Conservation (phyloP, 257 asterid genomes). For the Galeopsis tetrahit region DNA sequence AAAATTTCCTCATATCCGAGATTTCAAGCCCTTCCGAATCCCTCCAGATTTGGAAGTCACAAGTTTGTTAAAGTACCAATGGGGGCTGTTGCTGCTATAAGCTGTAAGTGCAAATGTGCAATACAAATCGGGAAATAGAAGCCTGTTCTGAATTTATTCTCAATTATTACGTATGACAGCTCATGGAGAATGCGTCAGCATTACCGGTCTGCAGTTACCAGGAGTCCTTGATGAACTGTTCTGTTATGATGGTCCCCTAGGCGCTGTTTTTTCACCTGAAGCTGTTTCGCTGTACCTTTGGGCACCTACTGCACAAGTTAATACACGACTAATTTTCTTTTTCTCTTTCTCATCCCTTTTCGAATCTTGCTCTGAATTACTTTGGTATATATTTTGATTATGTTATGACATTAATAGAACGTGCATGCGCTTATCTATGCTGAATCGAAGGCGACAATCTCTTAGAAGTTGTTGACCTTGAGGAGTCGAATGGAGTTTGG, state of each 20-base stretch:
- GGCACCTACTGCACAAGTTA: slow-evolving; percentile 98
- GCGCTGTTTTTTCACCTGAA: slow-evolving; percentile 62
- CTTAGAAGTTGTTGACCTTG: slow-evolving; percentile 62
- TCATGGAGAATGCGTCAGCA: slow-evolving; percentile 56
- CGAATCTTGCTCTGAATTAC: slow-evolving; percentile 26
- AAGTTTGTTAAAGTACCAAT: slow-evolving; percentile 66
- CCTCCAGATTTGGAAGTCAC: slow-evolving; percentile 56
- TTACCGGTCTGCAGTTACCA: slow-evolving; percentile 91
- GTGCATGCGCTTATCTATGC: slow-evolving; percentile 66
- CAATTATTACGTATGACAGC: slow-evolving; percentile 46
- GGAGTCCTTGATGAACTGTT: slow-evolving; percentile 90
- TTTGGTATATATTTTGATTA: slow-evolving; percentile 27
- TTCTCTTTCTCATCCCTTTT: background rate
- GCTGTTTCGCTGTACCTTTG: slow-evolving; percentile 72
- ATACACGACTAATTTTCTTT: slow-evolving; percentile 18
- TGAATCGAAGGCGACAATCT: slow-evolving; percentile 58
- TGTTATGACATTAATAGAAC: slow-evolving; percentile 49
- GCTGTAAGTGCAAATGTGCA: slow-evolving; percentile 71
- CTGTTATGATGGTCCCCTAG: slow-evolving; percentile 83
- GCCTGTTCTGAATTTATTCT: background rate
- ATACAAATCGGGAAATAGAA: slow-evolving; percentile 7
- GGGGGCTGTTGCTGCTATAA: slow-evolving; percentile 73
- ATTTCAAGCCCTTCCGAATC: slow-evolving; percentile 60
- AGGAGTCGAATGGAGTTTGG: slow-evolving; percentile 89
- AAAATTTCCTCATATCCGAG: slow-evolving; percentile 79